Percentiles rank a stretch among this genome's conserved stretches.
Evolutionary conservation across 176 grass and related monocot species (phyloP).

Genomic region (Carex myosuroides): DNA sequence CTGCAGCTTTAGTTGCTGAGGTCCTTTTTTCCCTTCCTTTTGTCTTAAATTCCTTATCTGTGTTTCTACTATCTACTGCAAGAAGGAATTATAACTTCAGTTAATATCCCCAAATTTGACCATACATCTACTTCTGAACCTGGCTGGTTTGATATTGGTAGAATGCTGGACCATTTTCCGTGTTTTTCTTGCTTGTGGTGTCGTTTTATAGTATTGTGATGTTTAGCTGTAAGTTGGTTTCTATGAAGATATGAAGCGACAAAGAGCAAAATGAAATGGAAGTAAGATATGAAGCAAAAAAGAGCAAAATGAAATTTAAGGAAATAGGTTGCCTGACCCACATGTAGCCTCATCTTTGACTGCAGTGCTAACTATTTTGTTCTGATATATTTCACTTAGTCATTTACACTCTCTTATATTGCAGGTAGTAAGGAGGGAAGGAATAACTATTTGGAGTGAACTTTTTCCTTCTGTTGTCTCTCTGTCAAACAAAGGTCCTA

Average conservation of each 20-base stretch:
- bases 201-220: neutral
- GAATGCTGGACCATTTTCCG: neutral
- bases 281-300: neutral
- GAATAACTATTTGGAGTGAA: slow-evolving; percentile 69
- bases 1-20: slow-evolving; percentile 90
- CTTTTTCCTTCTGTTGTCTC: slow-evolving; percentile 78
- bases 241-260: neutral
- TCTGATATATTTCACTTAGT: slow-evolving; percentile 8
- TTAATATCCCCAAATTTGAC: neutral
- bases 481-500: slow-evolving; percentile 61
- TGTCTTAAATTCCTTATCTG: slow-evolving; percentile 20
- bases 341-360: neutral
- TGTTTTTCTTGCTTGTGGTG: neutral
- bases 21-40: slow-evolving; percentile 23
- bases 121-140: neutral
- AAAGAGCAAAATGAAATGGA: neutral
- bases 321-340: neutral
- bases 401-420: slow-evolving; percentile 24
- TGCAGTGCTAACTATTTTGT: neutral
- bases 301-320: neutral
- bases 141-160: neutral
- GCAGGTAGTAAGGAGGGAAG: slow-evolving; percentile 95
- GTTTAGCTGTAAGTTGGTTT: neutral
- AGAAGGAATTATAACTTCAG: neutral
- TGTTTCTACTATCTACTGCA: neutral